Base-by-base conservation (phyloP, 2,329 filamentous ascomycete genomes). In the Geosmithia putterillii region DNA sequence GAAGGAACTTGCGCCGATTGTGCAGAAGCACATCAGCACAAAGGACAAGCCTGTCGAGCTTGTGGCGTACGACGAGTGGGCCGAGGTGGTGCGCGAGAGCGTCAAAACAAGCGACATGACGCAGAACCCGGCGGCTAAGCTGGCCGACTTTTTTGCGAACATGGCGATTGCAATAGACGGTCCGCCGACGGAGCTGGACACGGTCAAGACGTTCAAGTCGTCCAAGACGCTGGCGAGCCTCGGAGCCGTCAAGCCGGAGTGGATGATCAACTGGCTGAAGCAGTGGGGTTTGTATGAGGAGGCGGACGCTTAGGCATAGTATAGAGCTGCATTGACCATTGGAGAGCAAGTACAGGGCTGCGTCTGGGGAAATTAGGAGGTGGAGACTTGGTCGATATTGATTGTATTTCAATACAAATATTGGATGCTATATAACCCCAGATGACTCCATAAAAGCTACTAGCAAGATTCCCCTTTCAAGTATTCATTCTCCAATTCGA, bases 91-190 rank as follows among this genome's bases (percentile, higher is more conserved):
- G 18, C 65, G 70, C 45, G 47, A 61, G 45, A 70, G 66, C 44
- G 57, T 57, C 1, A 50, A 54, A 4, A 59, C 56, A 12, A 56
- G 61, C 3, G 57, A 64, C 8, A 48, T 71, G 1, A 58, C 58
- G 3, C 57, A 53, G 44, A 74, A 73, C 48, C 70, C 70, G 0
- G 71, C 63, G 9, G 50, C 74, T 35, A 76, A 76, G 57, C 56
- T 77, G 38, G 48, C 76, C 1, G 70, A 73, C 38, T 67, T 69
- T 22, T 76, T 72, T 38, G 48, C 75, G 1, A 69, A 71, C 39
- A 67, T 69, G 21, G 75, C 72, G 4, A 44, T 46, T 2, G 50
- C 48, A 25, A 41, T 43, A 6, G 56, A 47, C 3, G 22, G 42
- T 19, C 55, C 61, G 3, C 55, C 64, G 3, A 50, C 57, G 22